phyloP scores from a whole-genome alignment of 768 basidiomycete species.

The Suillus placidus region DNA sequence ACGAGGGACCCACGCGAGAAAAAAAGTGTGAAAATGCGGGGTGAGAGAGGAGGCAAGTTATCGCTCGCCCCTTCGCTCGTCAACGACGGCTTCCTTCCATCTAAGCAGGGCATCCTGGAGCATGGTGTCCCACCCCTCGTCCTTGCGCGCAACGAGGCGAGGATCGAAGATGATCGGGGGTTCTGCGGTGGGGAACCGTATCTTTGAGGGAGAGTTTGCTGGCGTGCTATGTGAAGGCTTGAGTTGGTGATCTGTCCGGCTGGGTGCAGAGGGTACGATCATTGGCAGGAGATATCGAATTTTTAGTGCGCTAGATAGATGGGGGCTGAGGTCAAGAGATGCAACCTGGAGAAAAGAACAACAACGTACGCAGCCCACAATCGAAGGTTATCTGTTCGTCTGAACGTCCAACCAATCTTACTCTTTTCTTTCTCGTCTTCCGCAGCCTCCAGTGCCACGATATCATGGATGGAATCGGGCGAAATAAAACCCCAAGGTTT shows the following conservation, averaged over 20 bases:
- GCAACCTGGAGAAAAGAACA: background rate
- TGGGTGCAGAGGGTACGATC: conserved; percentile 48
- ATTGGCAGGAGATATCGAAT: conserved; percentile 80
- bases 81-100: conserved; percentile 72
- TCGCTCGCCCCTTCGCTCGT: conserved; percentile 58
- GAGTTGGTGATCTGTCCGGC: conserved; percentile 30
- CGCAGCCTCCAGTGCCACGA: conserved; percentile 63
- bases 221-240: conserved; percentile 23
- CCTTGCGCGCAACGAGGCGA: conserved; percentile 68
- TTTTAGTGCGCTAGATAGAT: conserved; percentile 65
- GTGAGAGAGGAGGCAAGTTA: background rate
- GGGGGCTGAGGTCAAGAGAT: background rate
- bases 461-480: conserved; percentile 76
- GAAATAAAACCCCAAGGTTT: conserved; percentile 90
- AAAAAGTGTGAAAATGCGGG: background rate
- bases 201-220: conserved; percentile 34
- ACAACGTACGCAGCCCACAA: conserved; percentile 79
- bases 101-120: conserved; percentile 59
- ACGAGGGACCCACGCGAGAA: background rate
- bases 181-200: conserved; percentile 45
- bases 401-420: conserved; percentile 78
- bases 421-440: conserved; percentile 42
- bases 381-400: conserved; percentile 83
- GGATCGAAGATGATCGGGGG: conserved; percentile 71
- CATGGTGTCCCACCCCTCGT: conserved; percentile 83